Percentiles rank a stretch among this genome's conserved stretches.
Evolutionary conservation across 1,139 yeast species (phyloP).

Genomic region (Sporopachydermia cereana): DNA sequence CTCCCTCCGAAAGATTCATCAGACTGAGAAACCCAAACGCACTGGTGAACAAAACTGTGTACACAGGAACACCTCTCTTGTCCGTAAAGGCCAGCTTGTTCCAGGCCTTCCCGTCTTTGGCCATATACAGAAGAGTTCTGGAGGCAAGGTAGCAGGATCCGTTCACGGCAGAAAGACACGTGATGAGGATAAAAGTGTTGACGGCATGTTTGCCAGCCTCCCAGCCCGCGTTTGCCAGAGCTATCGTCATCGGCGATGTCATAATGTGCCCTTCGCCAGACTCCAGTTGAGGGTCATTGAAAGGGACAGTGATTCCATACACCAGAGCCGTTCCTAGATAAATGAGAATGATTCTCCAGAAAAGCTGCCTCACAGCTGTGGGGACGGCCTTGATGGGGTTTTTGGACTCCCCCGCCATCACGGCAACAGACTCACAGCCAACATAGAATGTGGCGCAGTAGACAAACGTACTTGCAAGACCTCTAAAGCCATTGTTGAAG

Average conservation of each 20-base stretch:
- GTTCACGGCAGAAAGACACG: constrained; percentile 44
- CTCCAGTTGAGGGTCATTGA: constrained; percentile 28
- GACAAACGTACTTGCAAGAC: constrained; percentile 60
- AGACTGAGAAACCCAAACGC: constrained; percentile 39
- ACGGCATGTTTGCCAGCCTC: constrained; percentile 23
- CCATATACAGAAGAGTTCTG: constrained; percentile 39
- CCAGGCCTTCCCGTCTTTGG: constrained; percentile 41
- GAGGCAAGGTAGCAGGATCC: constrained; percentile 42
- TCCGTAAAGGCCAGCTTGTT: constrained; percentile 31
- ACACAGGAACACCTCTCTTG: constrained; percentile 38
- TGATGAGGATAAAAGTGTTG: constrained; percentile 39
- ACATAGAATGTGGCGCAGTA: constrained; percentile 52
- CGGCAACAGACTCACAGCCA: constrained; percentile 47
- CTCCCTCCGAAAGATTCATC: constrained; percentile 40
- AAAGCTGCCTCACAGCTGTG: constrained; percentile 45
- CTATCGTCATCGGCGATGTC: constrained; percentile 45
- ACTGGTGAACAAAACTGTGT: constrained; percentile 37
- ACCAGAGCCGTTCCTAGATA: constrained; percentile 43
- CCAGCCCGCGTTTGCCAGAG: constrained; percentile 36
- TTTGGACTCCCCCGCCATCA: constrained; percentile 45
- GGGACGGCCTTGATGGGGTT: constrained; percentile 47
- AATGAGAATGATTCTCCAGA: constrained; percentile 39
- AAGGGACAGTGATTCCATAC: constrained; percentile 47
- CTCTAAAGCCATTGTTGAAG: constrained; percentile 43
- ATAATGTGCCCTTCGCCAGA: constrained; percentile 23